Evolutionary conservation across 1,284 basidiomycete genomes (phyloP), one percentile per base, ranked within the genome.

Genomic region (Wolfiporia cocos): DNA sequence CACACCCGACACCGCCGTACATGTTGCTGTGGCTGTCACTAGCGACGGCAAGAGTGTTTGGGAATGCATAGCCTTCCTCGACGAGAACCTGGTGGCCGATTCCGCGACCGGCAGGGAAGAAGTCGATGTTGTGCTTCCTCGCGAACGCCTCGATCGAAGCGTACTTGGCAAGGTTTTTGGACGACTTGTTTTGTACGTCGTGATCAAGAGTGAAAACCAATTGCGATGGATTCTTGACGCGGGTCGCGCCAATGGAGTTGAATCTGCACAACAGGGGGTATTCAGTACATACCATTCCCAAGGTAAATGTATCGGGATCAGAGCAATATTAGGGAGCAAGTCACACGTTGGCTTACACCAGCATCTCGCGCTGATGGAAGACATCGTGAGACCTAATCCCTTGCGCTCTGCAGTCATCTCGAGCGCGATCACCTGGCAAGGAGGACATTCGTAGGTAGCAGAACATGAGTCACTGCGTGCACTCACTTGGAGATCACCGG

Each of bases 21-120:
- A 96, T 96, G 64, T 99, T 99, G 54, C 87, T 92, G 65, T 99
- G 95, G 58, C 88, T 92, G 67, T 99, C 95, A 54, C 89, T 93
- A 3, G 95, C 95, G 32, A 97, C 92, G 7, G 91, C 92, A 54
- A 97, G 79, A 24, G 90, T 91, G 53, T 93, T 74, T 0, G 93
- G 93, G 64, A 94, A 97, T 0, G 93, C 92, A 58, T 97, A 97
- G 2, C 93, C 93, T 62, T 97, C 93, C 64, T 97, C 93, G 17
- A 97, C 83, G 45, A 97, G 81, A 43, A 96, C 77, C 62, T 97
- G 93, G 64, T 97, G 93, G 0, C 95, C 95, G 48, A 99, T 99
- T n/a, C 95, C 95, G 30, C 95, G 78, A 15, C 95, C 96, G 4
- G 95, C 94, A 33, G 95, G 95, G 65, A 93, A 99, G 64, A 99